Evolutionary conservation across 495 filamentous ascomycete genomes (phyloP).

Genomic region (Aspergillus haitiensis): DNA sequence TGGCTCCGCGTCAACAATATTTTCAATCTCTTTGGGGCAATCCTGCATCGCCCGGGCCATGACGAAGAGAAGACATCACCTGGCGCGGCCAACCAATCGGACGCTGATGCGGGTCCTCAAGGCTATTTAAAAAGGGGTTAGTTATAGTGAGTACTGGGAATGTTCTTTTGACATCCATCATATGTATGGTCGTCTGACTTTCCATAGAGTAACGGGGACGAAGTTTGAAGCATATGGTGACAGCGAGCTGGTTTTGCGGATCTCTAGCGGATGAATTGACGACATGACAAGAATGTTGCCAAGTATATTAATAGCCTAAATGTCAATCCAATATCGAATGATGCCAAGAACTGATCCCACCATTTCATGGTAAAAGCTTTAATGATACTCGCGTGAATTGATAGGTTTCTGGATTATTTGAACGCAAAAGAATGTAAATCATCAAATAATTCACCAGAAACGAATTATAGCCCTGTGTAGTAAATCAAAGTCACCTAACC

Average conservation of each 20-base stretch:
- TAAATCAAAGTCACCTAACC: no score
- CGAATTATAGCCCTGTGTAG: no score
- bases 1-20: slow-evolving; percentile 26
- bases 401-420: no score
- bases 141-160: not conserved
- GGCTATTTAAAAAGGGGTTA: not conserved
- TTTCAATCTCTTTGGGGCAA: slow-evolving; percentile 29
- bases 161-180: not conserved
- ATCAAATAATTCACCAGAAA: no score
- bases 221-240: not conserved
- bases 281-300: no score
- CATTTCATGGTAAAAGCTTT: no score
- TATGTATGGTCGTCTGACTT: not conserved
- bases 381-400: no score
- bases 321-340: no score
- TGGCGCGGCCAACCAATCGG: not conserved
- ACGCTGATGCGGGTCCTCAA: no score
- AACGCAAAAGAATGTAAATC: no score
- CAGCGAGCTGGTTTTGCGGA: not conserved
- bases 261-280: slow-evolving; percentile 2
- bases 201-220: not conserved
- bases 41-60: slow-evolving; percentile 13
- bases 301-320: no score
- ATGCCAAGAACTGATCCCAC: no score
- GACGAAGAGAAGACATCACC: not conserved